Percentiles rank a stretch among this genome's conserved stretches.
Evolutionary conservation across 768 basidiomycete species (phyloP).

Genomic region (Collybia sp.): DNA sequence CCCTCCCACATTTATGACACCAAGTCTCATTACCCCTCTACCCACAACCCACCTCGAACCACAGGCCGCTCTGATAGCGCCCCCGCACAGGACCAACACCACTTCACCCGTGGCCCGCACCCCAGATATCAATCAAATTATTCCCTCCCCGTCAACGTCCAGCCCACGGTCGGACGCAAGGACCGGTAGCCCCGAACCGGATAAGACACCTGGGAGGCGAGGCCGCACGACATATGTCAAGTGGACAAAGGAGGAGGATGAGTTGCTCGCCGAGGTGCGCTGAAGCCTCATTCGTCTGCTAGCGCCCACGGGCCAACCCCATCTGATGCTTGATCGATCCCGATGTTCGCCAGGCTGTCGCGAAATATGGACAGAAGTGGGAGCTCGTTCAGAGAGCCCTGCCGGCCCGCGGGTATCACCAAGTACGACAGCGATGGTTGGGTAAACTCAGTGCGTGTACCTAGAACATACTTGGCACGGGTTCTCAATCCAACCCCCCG

Average conservation of each 20-base stretch:
- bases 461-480: no score
- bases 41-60: no score
- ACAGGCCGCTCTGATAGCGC: no score
- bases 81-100: no score
- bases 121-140: no score
- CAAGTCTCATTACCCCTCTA: no score
- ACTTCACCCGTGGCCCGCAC: no score
- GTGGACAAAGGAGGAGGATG: constrained; percentile 39
- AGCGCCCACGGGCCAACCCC: not conserved
- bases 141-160: no score
- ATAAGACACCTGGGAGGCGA: constrained; percentile 14
- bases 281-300: not conserved
- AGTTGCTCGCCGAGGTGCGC: constrained; percentile 30
- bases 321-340: not conserved
- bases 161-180: no score
- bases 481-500: no score
- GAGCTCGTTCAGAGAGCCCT: constrained; percentile 35
- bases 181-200: no score
- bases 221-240: constrained; percentile 35
- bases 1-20: no score
- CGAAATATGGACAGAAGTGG: constrained; percentile 20
- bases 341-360: constrained; percentile 2
- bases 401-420: constrained; percentile 29
- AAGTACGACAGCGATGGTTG: constrained; percentile 38
- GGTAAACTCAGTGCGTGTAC: constrained; percentile 27